phyloP scores from a whole-genome alignment of 2,329 filamentous ascomycete species.

The Botrytis galanthina region DNA sequence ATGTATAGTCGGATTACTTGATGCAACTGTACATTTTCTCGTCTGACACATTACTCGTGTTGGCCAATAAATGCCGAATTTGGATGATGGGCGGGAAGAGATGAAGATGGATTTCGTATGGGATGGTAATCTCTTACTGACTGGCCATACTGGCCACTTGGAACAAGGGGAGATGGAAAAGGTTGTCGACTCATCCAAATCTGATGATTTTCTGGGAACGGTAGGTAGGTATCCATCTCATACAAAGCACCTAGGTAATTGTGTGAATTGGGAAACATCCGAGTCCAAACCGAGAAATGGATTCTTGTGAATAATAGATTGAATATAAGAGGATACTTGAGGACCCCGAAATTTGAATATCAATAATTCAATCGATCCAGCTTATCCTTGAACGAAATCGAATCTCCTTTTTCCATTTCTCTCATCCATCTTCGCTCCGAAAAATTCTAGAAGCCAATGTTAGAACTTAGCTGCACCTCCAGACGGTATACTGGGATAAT shows the following conservation, averaged over 20 bases:
- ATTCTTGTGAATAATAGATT: conserved; percentile 11
- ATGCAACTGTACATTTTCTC: conserved; percentile 2
- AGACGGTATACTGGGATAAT: background rate
- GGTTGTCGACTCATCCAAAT: background rate
- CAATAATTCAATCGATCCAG: background rate
- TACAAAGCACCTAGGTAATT: background rate
- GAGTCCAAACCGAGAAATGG: background rate
- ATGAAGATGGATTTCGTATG: background rate
- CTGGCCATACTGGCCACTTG: background rate
- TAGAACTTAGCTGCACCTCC: background rate
- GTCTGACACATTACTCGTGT: conserved; percentile 13
- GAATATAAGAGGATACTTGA: background rate
- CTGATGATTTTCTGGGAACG: background rate
- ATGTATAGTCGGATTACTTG: background rate
- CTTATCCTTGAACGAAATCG: background rate
- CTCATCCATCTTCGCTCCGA: background rate
- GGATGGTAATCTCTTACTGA: conserved; percentile 5
- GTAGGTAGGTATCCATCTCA: background rate
- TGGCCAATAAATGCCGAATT: conserved; percentile 1
- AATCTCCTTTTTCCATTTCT: background rate
- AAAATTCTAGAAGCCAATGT: conserved; percentile 8
- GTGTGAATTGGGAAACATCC: background rate
- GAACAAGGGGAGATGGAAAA: background rate
- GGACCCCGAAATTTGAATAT: background rate
- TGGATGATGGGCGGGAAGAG: background rate